Conservation (phyloP, 2,329 filamentous ascomycete species). For the Teratosphaeria pseudoeucalypti region DNA sequence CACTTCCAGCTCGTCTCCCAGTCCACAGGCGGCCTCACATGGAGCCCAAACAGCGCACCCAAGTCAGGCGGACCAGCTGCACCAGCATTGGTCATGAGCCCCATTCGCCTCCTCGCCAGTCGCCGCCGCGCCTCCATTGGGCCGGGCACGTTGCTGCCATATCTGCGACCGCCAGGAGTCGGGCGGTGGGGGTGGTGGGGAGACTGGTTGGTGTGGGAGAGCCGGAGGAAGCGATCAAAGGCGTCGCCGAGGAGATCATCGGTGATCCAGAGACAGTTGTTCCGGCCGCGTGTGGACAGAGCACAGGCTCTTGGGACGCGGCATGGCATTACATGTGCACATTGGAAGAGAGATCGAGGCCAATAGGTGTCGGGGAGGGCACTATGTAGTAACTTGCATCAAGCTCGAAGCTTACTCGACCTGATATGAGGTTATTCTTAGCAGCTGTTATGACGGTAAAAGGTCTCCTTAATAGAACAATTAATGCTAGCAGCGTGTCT, state of each 20-base stretch:
- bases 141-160: constrained; percentile 52
- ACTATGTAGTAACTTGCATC: background rate
- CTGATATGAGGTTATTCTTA: no score
- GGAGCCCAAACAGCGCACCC: constrained; percentile 20
- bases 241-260: constrained; percentile 45
- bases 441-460: no score
- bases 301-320: constrained; percentile 8
- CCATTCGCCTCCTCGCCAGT: constrained; percentile 46
- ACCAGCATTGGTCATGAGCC: constrained; percentile 11
- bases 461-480: no score
- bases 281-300: constrained; percentile 4
- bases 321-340: constrained; percentile 17
- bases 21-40: constrained; percentile 7
- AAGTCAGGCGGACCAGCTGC: constrained; percentile 14
- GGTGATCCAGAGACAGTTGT: constrained; percentile 47
- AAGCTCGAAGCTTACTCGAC: background rate
- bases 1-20: constrained; percentile 16
- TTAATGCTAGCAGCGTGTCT: no score
- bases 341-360: background rate
- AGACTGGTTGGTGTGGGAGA: constrained; percentile 6
- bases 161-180: constrained; percentile 25
- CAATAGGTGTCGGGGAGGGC: background rate
- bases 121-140: constrained; percentile 52
- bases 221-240: constrained; percentile 42
- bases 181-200: background rate